Conservation (phyloP, 306 rosid genomes). For the Vigna radiata region DNA sequence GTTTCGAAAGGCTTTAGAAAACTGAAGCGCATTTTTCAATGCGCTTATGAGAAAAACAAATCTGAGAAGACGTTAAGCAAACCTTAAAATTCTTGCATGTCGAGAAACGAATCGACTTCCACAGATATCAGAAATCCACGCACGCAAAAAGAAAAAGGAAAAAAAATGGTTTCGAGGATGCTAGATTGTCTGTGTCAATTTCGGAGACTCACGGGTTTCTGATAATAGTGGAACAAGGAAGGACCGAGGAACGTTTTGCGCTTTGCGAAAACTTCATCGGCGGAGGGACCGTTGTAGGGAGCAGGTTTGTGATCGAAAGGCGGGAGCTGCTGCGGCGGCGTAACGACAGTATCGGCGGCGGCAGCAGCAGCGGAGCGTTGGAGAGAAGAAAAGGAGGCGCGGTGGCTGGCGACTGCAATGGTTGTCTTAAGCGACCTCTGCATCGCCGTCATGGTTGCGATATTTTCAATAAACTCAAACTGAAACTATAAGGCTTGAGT, state of each 20-base stretch:
- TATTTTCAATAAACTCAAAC: background rate
- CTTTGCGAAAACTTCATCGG: conserved; percentile 75
- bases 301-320: conserved; percentile 71
- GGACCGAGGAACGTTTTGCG: conserved; percentile 87
- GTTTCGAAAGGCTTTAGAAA: background rate
- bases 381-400: conserved; percentile 37
- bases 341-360: conserved; percentile 8
- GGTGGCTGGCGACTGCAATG: conserved; percentile 35
- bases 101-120: background rate
- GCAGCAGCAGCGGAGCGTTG: conserved; percentile 40
- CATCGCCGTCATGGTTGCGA: conserved; percentile 52
- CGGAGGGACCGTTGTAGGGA: conserved; percentile 70
- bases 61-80: background rate
- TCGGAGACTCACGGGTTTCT: conserved; percentile 73
- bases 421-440: conserved; percentile 60
- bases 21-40: background rate
- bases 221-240: conserved; percentile 78
- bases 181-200: conserved; percentile 9
- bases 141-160: background rate
- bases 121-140: background rate
- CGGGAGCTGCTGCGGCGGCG: conserved; percentile 58
- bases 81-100: background rate
- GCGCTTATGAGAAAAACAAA: background rate
- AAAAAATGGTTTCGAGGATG: background rate
- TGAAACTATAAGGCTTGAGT: too few species aligned